Evolutionary conservation across 805 yeast genomes (phyloP).

Genomic region (Zygoascus bituminiphila): DNA sequence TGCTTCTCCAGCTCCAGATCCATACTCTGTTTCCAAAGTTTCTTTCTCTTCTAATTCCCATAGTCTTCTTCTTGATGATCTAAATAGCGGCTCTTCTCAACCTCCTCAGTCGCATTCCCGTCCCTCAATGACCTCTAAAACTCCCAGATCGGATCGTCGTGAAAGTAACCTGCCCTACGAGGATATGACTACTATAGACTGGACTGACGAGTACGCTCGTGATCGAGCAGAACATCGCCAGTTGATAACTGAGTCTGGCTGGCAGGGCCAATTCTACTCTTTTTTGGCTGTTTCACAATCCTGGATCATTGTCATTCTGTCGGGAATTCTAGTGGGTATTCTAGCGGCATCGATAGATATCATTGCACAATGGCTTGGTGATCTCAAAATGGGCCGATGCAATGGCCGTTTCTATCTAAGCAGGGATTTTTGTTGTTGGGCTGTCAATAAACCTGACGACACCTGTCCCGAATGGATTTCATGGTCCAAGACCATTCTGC

Average conservation of each 20-base stretch:
- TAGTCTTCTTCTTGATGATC: no score
- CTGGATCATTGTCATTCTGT: slow-evolving; percentile 62
- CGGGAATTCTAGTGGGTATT: slow-evolving; percentile 67
- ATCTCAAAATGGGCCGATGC: slow-evolving; percentile 71
- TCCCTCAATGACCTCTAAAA: not conserved
- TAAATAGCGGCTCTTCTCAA: no score
- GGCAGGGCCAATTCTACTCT: slow-evolving; percentile 19
- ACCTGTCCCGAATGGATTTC: slow-evolving; percentile 34
- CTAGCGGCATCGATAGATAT: slow-evolving; percentile 74
- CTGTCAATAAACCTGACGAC: slow-evolving; percentile 27
- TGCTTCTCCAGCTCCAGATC: no score
- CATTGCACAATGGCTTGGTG: slow-evolving; percentile 72
- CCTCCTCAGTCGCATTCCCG: no score
- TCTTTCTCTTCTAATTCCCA: not conserved
- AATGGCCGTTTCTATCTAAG: slow-evolving; percentile 52
- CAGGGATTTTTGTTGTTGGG: slow-evolving; percentile 70
- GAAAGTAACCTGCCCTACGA: slow-evolving; percentile 4
- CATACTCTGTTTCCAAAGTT: not conserved
- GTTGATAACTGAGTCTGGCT: slow-evolving; percentile 11
- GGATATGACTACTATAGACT: slow-evolving; percentile 26
- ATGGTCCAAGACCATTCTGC: slow-evolving; percentile 27
- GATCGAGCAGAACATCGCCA: slow-evolving; percentile 18
- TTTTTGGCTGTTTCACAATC: slow-evolving; percentile 33
- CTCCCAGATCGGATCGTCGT: not conserved
- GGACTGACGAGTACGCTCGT: slow-evolving; percentile 29